Evolutionary conservation across 768 basidiomycete genomes (phyloP).

Genomic region (Lyophyllum semitale): DNA sequence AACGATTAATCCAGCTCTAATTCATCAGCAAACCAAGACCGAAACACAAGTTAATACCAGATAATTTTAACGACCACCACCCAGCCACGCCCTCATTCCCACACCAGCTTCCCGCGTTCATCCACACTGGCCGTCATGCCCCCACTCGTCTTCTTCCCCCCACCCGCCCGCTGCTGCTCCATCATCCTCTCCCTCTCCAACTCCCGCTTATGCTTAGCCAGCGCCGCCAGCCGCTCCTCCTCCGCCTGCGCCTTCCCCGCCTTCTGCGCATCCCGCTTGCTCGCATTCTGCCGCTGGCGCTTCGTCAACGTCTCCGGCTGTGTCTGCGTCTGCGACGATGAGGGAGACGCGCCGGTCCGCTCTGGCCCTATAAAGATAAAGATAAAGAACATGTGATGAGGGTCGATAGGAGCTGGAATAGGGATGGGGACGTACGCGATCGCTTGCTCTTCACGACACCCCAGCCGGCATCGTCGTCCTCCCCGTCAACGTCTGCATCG

Average conservation of each 20-base stretch:
- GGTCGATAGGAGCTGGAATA: not conserved
- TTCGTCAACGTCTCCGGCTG: conserved; percentile 56
- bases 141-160: conserved; percentile 41
- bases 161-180: conserved; percentile 36
- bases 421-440: conserved; percentile 32
- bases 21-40: too few species aligned
- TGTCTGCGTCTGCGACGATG: conserved; percentile 2
- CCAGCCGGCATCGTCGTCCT: conserved; percentile 79
- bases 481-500: conserved; percentile 43
- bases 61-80: too few species aligned
- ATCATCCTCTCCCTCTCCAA: conserved; percentile 51
- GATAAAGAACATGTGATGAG: not conserved
- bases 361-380: conserved; percentile 12
- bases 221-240: conserved; percentile 27
- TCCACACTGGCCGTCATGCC: conserved; percentile 67
- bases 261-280: conserved; percentile 58
- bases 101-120: conserved; percentile 57
- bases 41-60: too few species aligned
- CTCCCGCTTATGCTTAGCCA: conserved; percentile 45
- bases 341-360: conserved; percentile 6
- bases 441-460: conserved; percentile 68
- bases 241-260: conserved; percentile 58
- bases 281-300: conserved; percentile 69
- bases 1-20: too few species aligned
- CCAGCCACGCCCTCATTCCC: conserved; percentile 41